Conservation (phyloP, 2,329 filamentous ascomycete species). For the Diaporthe eres region DNA sequence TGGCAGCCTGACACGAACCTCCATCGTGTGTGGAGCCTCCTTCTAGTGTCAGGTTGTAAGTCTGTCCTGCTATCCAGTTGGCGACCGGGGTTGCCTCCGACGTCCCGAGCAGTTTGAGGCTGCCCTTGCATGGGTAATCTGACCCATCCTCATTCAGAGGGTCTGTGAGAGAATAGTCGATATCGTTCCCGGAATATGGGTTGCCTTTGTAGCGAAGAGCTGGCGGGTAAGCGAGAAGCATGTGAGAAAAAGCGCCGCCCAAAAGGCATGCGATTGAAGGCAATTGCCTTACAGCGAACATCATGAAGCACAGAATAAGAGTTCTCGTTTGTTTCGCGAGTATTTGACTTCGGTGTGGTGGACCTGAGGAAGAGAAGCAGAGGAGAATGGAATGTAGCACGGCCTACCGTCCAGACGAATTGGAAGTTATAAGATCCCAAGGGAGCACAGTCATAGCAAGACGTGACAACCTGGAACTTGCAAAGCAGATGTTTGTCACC, state of each 20-base stretch:
- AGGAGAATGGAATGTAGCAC: not conserved
- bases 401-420: not conserved
- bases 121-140: conserved; percentile 74
- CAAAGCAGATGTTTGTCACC: not conserved
- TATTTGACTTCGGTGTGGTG: not conserved
- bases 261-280: not conserved
- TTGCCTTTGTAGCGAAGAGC: conserved; percentile 41
- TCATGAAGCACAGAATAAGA: not conserved
- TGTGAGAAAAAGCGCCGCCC: conserved; percentile 1
- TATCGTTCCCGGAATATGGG: conserved; percentile 50
- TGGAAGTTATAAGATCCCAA: not conserved
- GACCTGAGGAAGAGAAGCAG: not conserved
- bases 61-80: conserved; percentile 65
- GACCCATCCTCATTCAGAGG: conserved; percentile 65
- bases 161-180: conserved; percentile 71
- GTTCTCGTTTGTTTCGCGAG: not conserved
- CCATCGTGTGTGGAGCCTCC: conserved; percentile 69
- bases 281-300: not conserved
- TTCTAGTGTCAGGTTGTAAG: conserved; percentile 66
- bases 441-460: not conserved
- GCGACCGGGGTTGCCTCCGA: conserved; percentile 58
- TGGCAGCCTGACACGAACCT: conserved; percentile 74
- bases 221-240: conserved; percentile 33
- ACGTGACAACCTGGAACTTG: not conserved
- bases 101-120: conserved; percentile 46